Conservation (phyloP, 1,284 basidiomycete genomes). For the Cryptococcus hybrid region DNA sequence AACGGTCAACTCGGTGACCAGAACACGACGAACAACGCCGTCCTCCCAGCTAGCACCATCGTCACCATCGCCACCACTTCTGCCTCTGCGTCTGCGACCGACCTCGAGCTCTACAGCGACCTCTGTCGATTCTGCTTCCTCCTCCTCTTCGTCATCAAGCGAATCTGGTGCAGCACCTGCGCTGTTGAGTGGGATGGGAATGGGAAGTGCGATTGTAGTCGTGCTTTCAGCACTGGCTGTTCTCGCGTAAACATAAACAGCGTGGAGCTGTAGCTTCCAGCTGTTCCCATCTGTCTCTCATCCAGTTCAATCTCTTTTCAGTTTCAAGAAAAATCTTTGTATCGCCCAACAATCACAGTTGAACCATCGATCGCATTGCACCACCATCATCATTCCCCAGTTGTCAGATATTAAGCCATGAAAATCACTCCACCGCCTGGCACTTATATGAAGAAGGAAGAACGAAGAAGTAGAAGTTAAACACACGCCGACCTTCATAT, state of each 20-base stretch:
- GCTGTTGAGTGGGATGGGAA: neutral
- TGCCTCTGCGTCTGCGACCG: neutral
- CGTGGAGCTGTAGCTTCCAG: neutral
- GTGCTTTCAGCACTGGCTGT: neutral
- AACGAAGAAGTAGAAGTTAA: too few relatives aligned
- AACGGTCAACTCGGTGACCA: constrained; percentile 71
- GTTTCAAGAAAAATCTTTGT: too few relatives aligned
- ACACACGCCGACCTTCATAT: too few relatives aligned
- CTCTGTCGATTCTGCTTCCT: neutral
- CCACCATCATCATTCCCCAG: too few relatives aligned
- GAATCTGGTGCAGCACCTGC: neutral
- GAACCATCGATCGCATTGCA: too few relatives aligned
- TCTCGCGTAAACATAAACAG: neutral
- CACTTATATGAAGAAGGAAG: too few relatives aligned
- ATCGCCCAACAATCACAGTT: too few relatives aligned
- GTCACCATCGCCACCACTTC: constrained; percentile 9
- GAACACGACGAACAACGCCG: constrained; percentile 55
- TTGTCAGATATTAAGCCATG: too few relatives aligned
- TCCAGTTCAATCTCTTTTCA: too few relatives aligned
- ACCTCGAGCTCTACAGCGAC: neutral
- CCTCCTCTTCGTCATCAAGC: neutral
- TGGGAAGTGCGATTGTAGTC: neutral
- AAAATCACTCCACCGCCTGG: too few relatives aligned
- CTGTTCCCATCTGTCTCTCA: too few relatives aligned
- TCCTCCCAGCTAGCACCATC: constrained; percentile 55